phyloP scores from a whole-genome alignment of 129 eudicot genomes.

The Lonicera japonica region DNA sequence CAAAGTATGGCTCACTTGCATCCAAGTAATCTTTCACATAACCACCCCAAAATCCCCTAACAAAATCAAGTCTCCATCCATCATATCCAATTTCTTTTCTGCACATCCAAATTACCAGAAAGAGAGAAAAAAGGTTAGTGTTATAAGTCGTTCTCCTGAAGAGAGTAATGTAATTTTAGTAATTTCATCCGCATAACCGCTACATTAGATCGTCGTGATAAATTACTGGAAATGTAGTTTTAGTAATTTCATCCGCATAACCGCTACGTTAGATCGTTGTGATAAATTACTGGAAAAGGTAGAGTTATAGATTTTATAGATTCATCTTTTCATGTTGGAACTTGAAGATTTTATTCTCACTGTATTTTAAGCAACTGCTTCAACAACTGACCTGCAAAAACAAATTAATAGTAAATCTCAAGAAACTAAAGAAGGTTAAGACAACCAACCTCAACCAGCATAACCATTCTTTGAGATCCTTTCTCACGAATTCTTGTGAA shows the following conservation, averaged over 20 bases:
- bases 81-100: conserved; percentile 93
- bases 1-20: conserved; percentile 72
- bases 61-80: conserved; percentile 98
- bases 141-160: no score
- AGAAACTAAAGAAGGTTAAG: conserved; percentile 3
- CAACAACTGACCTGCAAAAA: neutral
- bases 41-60: conserved; percentile 98
- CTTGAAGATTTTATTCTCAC: neutral
- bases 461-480: conserved; percentile 84
- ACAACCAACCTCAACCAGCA: conserved; percentile 78
- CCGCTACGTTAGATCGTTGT: neutral
- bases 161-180: no score
- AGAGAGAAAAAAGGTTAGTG: neutral
- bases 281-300: neutral
- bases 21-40: conserved; percentile 96
- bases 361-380: neutral
- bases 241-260: no score
- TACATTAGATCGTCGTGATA: no score
- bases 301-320: neutral
- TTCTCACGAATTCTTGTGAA: conserved; percentile 94
- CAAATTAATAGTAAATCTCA: neutral
- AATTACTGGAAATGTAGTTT: no score
- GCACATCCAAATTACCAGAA: conserved; percentile 11
- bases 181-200: no score
- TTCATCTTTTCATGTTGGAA: neutral